phyloP scores from a whole-genome alignment of 2,329 filamentous ascomycete species.

The Fusarium sp. region DNA sequence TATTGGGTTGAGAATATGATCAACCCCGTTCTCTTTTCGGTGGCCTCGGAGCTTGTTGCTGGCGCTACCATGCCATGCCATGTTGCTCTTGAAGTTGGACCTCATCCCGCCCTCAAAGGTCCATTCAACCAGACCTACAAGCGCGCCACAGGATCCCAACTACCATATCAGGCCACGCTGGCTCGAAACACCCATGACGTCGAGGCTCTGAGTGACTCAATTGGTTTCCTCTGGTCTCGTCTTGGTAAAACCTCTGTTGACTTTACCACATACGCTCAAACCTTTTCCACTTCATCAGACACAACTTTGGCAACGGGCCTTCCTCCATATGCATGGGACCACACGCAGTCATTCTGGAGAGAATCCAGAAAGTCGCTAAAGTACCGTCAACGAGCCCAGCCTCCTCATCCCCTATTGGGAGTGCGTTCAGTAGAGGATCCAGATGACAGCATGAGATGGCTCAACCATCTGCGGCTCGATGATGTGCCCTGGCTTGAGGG shows the following conservation, averaged over 20 bases:
- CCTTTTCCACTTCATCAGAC: background rate
- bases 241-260: conserved; percentile 3
- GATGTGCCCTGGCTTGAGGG: conserved; percentile 58
- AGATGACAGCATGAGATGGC: conserved; percentile 42
- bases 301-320: conserved; percentile 48
- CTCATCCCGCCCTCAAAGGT: conserved; percentile 63
- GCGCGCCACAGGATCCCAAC: background rate
- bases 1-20: conserved; percentile 51
- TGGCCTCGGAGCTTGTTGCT: conserved; percentile 31
- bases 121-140: conserved; percentile 60
- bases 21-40: conserved; percentile 42
- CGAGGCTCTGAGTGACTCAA: conserved; percentile 27
- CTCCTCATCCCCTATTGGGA: conserved; percentile 13
- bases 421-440: background rate
- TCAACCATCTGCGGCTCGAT: conserved; percentile 41
- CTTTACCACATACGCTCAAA: background rate
- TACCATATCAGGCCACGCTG: conserved; percentile 27
- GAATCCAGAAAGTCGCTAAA: conserved; percentile 8
- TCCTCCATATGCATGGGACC: conserved; percentile 21
- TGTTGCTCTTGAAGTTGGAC: conserved; percentile 59
- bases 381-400: background rate
- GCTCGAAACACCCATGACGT: conserved; percentile 38
- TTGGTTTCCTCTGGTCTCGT: conserved; percentile 37
- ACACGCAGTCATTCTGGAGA: conserved; percentile 11
- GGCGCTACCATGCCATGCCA: background rate